Base-by-base conservation (phyloP, 805 yeast genomes). In the Maudiozyma saulgeensis region DNA sequence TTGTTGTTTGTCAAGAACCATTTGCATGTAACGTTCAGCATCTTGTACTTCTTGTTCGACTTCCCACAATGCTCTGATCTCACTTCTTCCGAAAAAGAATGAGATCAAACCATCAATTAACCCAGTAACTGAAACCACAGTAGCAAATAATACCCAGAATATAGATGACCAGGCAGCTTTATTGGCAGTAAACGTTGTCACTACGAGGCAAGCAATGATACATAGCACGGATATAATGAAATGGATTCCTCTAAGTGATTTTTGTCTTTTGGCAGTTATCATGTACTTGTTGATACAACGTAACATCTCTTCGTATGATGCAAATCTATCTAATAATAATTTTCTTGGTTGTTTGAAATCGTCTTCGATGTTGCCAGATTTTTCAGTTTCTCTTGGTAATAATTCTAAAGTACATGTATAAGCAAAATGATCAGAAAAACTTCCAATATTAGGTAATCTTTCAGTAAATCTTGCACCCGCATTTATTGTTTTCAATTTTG, bases 391-490 rank as follows among this genome's bases (percentile, higher is more conserved):
- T n/a, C 41, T 28, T 18, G 49, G 46, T 12, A 49, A 19, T 37
- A 72, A 51, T 44, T 69, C 62, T 41, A 79, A 56, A 1, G 72
- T 66, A 41, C 79, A 74, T 1, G 74, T 58, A 58, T 84, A 86
- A 0, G 91, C 99, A 73, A 93, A 93, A 70, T 93, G 99, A 62
- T 93, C 99, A 0, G 96, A 87, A 53, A 78, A 82, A 4, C 95
- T 84, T 26, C 95, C 88, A 1, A 86, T 72, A 1, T 69, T 73
- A 0, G 85, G 83, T 8, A 87, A 68, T 21, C 64, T 60, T 43
- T 87, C 96, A 1, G 88, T 81, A 60, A 93, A 90, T 28, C 74
- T 75, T 1, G 89, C 96, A 6, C 72, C 65, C 0, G 95, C 89
- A n/a, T 71, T 73, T 1, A 76, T 51, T 0, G 88, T 83, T 2